Base-by-base conservation (phyloP, 345 rosid genomes). In the Stellera chamaejasme region DNA sequence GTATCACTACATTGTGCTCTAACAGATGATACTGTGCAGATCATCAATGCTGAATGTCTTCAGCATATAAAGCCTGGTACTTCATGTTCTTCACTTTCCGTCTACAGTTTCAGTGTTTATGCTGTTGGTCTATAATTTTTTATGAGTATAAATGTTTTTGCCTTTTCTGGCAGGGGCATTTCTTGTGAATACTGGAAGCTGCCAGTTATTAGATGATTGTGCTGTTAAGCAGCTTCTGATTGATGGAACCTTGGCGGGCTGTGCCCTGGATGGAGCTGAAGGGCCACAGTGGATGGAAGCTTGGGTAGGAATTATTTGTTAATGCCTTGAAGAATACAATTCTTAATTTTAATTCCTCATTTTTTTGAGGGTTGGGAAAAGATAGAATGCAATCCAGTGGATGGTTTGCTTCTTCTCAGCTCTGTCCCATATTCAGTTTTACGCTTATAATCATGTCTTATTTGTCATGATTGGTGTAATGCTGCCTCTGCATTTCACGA, bases 241-340 rank as follows among this genome's bases (percentile, higher is more conserved):
- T 76, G 95, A 94, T 72, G 99, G 96, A 48, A 83, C 86, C 36
- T 74, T 90, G 62, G 99, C 95, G 67, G 97, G 99, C 45, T 90
- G 97, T 74, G 96, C 99, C 42, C 62, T 94, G 71, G 99, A 94
- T 73, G 97, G 99, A 57, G 96, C 82, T 55, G 99, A 94, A 79
- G 97, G 99, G 57, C 99, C 99, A 25, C 97, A 87, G 19, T 94
- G 97, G 99, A 90, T 94, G 97, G 99, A 94, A 85, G 99, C 97
- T 56, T 90, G 99, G 99, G 99, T 94, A 87, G 72, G 82, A 67
- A 58, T 58, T 43, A 48, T 64, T 13, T 48, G 12, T 14, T 13
- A 48, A 49, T 57, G 19, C 51, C 2, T 15, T 19, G 0, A 19
- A 19, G 23, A 19, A 19, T 19, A 19, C 23, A 19, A 32, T 32